A percentile compares a stretch with the other conserved stretches of the same genome.
phyloP scores from a whole-genome alignment of 2,329 filamentous ascomycete species.

The Escovopsis sp. region DNA sequence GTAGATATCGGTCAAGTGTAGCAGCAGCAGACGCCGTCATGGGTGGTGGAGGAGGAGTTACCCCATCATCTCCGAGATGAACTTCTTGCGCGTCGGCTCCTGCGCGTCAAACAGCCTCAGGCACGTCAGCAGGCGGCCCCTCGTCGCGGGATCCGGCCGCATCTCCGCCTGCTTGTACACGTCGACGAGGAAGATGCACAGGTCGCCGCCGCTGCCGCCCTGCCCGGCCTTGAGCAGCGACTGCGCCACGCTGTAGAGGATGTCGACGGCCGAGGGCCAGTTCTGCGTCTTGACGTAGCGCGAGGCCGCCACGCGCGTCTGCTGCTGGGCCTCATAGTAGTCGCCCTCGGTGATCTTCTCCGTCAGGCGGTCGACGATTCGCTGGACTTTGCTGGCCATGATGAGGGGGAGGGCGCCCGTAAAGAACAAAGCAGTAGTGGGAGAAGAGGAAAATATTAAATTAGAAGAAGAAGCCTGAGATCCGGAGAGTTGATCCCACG shows the following conservation, averaged over 20 bases:
- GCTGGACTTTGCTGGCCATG: constrained; percentile 28
- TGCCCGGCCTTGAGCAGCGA: constrained; percentile 85
- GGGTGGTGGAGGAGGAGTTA: constrained; percentile 24
- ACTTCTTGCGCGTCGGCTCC: constrained; percentile 88
- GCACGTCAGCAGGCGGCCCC: constrained; percentile 62
- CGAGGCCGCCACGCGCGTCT: constrained; percentile 86
- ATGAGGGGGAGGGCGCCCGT: constrained; percentile 3
- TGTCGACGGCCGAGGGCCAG: constrained; percentile 73
- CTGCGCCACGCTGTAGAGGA: constrained; percentile 71
- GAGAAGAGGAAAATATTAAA: no score
- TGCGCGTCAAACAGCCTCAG: constrained; percentile 65
- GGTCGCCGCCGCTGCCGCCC: constrained; percentile 80
- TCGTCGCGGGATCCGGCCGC: constrained; percentile 57
- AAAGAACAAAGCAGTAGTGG: no score
- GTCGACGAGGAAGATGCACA: constrained; percentile 76
- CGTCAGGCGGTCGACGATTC: constrained; percentile 54
- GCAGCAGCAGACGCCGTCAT: neutral
- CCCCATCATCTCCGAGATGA: constrained; percentile 71
- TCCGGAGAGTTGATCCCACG: no score
- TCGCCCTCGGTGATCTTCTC: constrained; percentile 80
- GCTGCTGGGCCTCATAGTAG: constrained; percentile 97
- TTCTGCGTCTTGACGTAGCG: constrained; percentile 83
- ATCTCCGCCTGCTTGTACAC: constrained; percentile 81
- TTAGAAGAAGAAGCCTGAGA: neutral
- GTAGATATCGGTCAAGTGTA: neutral